phyloP scores from a whole-genome alignment of 768 basidiomycete species.

The Trametes villosa region DNA sequence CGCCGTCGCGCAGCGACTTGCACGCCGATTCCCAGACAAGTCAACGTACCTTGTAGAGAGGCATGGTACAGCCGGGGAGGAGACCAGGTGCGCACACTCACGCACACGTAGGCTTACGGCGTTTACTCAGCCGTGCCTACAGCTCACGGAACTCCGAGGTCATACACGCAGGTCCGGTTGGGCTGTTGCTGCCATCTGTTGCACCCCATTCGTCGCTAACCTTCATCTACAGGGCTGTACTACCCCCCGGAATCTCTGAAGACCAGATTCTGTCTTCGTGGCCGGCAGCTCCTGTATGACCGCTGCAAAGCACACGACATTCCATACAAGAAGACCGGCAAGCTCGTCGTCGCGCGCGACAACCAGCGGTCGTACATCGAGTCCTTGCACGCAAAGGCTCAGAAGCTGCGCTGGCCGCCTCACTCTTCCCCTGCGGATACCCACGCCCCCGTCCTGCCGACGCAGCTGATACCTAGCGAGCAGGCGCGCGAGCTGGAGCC shows the following conservation, averaged over 20 bases:
- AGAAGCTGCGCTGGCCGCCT: conserved; percentile 54
- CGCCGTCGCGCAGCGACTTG: conserved; percentile 79
- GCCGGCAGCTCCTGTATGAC: conserved; percentile 82
- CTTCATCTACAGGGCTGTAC: conserved; percentile 62
- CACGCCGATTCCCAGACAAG: conserved; percentile 62
- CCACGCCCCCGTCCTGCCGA: conserved; percentile 53
- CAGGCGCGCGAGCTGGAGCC: conserved; percentile 81
- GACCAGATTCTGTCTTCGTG: conserved; percentile 83
- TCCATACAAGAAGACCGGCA: conserved; percentile 76
- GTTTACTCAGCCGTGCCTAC: background rate
- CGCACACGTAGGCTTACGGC: background rate
- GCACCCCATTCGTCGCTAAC: background rate
- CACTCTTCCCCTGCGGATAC: conserved; percentile 37
- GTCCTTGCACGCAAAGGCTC: conserved; percentile 65
- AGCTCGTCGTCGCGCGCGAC: conserved; percentile 82
- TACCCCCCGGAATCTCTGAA: conserved; percentile 86
- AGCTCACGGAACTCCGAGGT: conserved; percentile 96
- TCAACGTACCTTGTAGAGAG: conserved; percentile 85
- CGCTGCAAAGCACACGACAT: conserved; percentile 68
- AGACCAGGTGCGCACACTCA: conserved; percentile 65
- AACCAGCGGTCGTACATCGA: conserved; percentile 75
- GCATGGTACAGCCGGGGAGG: conserved; percentile 75
- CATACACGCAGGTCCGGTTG: conserved; percentile 77
- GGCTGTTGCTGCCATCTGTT: background rate
- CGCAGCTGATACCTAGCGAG: conserved; percentile 67